Evolutionary conservation across 139 green algal genomes (phyloP).

Genomic region (Ettlia oleoabundans): DNA sequence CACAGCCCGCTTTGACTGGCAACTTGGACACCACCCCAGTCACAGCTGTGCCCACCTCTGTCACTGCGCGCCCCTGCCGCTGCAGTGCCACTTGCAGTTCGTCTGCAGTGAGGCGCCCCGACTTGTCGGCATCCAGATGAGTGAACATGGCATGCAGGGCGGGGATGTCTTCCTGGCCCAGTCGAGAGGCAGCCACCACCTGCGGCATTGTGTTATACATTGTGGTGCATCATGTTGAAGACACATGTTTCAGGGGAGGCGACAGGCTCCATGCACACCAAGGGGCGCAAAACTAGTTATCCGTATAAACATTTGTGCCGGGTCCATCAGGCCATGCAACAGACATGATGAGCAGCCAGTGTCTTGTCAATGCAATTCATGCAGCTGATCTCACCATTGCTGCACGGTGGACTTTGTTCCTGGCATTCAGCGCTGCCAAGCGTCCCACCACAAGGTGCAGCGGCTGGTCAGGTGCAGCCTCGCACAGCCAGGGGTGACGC

Average conservation of each 20-base stretch:
- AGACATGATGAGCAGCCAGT: not conserved
- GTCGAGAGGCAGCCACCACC: not conserved
- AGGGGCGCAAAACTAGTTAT: not conserved
- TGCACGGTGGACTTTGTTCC: constrained; percentile 85
- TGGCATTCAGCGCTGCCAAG: constrained; percentile 69
- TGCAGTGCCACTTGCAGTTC: constrained; percentile 31
- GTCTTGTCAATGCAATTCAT: not conserved
- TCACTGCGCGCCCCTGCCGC: constrained; percentile 2
- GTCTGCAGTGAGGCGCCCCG: not conserved
- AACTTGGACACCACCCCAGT: not conserved
- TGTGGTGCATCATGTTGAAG: too few relatives aligned
- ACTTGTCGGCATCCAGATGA: constrained; percentile 9
- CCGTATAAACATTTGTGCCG: too few relatives aligned
- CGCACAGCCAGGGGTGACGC: constrained; percentile 53
- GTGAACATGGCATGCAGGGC: constrained; percentile 9
- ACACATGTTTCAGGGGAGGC: too few relatives aligned
- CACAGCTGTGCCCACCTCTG: constrained; percentile 17
- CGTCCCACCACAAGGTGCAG: constrained; percentile 46
- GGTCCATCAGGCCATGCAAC: not conserved
- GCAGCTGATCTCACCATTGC: constrained; percentile 71
- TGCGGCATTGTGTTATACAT: too few relatives aligned
- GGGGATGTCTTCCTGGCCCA: not conserved
- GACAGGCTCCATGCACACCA: too few relatives aligned
- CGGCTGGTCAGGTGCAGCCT: constrained; percentile 49
- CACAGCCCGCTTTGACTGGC: not conserved